These are phyloP conservation scores for Lecanosticta acicola DNA, from an alignment of 2,329 filamentous ascomycete species.

Conservation along the genomic window DNA sequence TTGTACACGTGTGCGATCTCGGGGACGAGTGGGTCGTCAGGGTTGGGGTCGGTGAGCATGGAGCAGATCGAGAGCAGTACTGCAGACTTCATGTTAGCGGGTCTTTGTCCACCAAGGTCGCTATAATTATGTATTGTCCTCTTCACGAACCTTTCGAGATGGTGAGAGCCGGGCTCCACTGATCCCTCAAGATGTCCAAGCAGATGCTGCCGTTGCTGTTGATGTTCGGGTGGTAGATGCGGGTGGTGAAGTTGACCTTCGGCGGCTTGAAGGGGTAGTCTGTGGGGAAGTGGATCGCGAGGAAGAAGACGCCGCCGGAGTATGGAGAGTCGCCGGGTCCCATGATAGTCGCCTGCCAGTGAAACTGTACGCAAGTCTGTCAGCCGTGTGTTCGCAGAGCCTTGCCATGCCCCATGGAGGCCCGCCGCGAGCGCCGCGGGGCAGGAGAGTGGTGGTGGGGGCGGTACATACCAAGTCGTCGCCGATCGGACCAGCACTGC, in stretches of 20 bases:
- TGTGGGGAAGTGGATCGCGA: conserved; percentile 97
- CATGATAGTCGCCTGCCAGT: conserved; percentile 99
- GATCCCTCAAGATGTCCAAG: conserved; percentile 94
- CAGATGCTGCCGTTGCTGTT: conserved; percentile 99
- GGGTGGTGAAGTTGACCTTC: conserved; percentile 99
- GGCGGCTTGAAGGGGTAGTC: conserved; percentile 99
- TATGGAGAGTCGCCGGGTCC: conserved; percentile 96
- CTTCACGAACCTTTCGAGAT: conserved; percentile 79
- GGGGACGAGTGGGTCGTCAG: conserved; percentile 94
- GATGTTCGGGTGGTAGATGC: conserved; percentile 99
- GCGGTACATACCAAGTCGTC: conserved; percentile 83
- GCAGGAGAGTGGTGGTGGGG: background rate
- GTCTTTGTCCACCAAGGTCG: conserved; percentile 16
- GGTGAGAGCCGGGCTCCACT: conserved; percentile 97
- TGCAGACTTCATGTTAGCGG: conserved; percentile 38
- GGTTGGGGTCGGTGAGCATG: conserved; percentile 99
- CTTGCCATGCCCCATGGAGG: no score
- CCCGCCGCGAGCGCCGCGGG: conserved; percentile 11
- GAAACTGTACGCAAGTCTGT: conserved; percentile 61
- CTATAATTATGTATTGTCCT: conserved; percentile 1
- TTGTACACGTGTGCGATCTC: conserved; percentile 99
- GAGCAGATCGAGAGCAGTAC: conserved; percentile 98
- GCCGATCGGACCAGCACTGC: conserved; percentile 92
- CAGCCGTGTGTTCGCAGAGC: conserved; percentile 5
- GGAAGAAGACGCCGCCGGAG: conserved; percentile 97